Evolutionary conservation across 306 rosid species (phyloP), one percentile per base, ranked within the genome.

Genomic region (Dalbergia oliveri): DNA sequence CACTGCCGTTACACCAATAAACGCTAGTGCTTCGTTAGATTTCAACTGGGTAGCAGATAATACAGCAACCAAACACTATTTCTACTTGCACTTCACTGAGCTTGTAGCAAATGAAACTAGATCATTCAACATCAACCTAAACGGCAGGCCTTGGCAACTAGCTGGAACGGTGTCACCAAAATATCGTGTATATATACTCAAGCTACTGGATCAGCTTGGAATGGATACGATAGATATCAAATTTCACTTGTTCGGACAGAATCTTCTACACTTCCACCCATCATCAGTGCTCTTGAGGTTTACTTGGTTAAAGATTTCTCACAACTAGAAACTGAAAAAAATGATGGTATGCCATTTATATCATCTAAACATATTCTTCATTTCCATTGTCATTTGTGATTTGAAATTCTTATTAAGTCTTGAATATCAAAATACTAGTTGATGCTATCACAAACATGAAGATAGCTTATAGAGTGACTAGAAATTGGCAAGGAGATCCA

Each of bases 401-500:
- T 18, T 68, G 44, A 79, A 49, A 50, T 66, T 26, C 50, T 8
- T n/a, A 3, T 34, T 15, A 64, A 64, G 50, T 41, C 8, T 23
- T 7, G 19, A 5, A 6, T 54, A 2, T 16, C 21, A 11, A 54
- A 54, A n/a, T 54, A 12, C 41, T 13, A 92, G 94, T 87, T 72
- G 87, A 67, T 71, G 90, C 91, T 5, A 83, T 90, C 26, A 70
- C 72, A 67, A 90, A 43, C 64, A 87, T 92, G 63, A 88, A 92
- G 85, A 76, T 64, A 26, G 54, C 81, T 12, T 92, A 92, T 62
- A 69, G 66, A 41, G 61, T 89, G 74, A 57, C 14, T 11, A 91
- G 62, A 73, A 78, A 84, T 72, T 91, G 94, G 97, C 82, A 85
- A 64, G 92, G 90, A 82, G 90, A 91, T 79, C 94, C 94, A 44